Base-by-base conservation (phyloP, 371 early-diverging fungal species). In the Mucor lusitanicus region DNA sequence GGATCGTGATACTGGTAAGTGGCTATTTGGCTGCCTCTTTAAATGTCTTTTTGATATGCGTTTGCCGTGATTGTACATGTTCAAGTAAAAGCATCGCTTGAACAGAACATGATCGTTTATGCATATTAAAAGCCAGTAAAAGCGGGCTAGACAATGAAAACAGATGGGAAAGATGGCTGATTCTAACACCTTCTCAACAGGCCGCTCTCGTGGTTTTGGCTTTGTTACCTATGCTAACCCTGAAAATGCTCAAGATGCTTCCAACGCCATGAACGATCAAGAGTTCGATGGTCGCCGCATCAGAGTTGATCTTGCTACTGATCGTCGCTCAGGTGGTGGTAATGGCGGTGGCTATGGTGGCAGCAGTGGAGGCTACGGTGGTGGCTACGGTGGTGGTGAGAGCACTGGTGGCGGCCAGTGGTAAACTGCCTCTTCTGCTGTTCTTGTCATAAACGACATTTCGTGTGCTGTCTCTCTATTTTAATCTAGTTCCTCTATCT, bases 1-100 rank as follows among this genome's bases (percentile, higher is more conserved):
- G 48, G 61, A 61, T 46, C 61, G 61, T 28, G 61, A 61, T 17
- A 61, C 61, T 61, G 61, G 61, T 61, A 61, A 46, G 46, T 61
- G 15, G 28, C 15, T 37, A 13, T 13, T 37, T 37, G 37, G 37
- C 13, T 35, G 35, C 8, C 37, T 37, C 13, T 37, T 37, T 37
- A 8, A 30, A 2, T 30, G 2, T 35, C 11, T 35, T 35, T 35
- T 3, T 35, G 35, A 11, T 37, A 13, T 35, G 7, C 35, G 6
- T 37, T 37, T 37, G 13, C 13, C 13, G 37, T 12, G 37, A 4
- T 46, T 46, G 19, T 44, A 6, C 44, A 4, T 46, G 48, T 21
- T 46, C n/a, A 46, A n/a, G 23, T 21, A 1, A 15, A 1, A 44
- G n/a, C n/a, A n/a, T 37, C 37, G 37, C 37, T 37, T 37, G 37